Conservation (phyloP, 495 filamentous ascomycete genomes). For the Aspergillus asperescens region DNA sequence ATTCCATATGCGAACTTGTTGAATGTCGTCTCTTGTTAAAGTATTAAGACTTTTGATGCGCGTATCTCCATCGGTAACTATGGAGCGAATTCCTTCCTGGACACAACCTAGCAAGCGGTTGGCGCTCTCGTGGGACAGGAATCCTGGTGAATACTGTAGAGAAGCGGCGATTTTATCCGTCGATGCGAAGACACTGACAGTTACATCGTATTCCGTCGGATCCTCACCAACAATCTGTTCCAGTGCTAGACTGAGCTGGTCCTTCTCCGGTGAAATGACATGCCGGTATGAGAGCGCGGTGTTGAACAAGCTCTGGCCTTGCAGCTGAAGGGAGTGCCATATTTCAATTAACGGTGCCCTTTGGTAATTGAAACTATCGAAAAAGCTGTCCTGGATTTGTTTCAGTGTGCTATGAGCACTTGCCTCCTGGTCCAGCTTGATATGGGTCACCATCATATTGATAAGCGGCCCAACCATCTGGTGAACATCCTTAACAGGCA, state of each 20-base stretch:
- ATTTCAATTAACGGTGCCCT: conserved; percentile 6
- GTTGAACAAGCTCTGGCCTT: conserved; percentile 12
- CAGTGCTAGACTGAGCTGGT: background rate
- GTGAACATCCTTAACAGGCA: conserved; percentile 8
- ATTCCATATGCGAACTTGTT: conserved; percentile 5
- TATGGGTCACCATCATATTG: conserved; percentile 9
- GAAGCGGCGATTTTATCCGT: background rate
- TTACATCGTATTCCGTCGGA: conserved; percentile 8
- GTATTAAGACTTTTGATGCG: background rate
- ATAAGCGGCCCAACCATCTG: conserved; percentile 11
- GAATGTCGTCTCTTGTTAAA: background rate
- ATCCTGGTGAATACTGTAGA: conserved; percentile 5
- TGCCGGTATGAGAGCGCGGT: conserved; percentile 11
- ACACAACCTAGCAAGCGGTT: background rate
- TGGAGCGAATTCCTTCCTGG: background rate
- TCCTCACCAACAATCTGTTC: conserved; percentile 10
- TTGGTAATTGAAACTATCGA: conserved; percentile 14
- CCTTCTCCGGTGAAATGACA: background rate
- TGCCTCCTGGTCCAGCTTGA: background rate
- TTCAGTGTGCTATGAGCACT: conserved; percentile 3
- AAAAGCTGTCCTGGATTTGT: conserved; percentile 5
- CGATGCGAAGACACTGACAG: conserved; percentile 9
- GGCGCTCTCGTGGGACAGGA: background rate
- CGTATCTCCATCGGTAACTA: background rate
- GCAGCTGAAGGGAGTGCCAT: conserved; percentile 8